Percentiles rank a stretch among this genome's conserved stretches.
Evolutionary conservation across 2,329 filamentous ascomycete genomes (phyloP).

Genomic region (Verticillium dahliae): DNA sequence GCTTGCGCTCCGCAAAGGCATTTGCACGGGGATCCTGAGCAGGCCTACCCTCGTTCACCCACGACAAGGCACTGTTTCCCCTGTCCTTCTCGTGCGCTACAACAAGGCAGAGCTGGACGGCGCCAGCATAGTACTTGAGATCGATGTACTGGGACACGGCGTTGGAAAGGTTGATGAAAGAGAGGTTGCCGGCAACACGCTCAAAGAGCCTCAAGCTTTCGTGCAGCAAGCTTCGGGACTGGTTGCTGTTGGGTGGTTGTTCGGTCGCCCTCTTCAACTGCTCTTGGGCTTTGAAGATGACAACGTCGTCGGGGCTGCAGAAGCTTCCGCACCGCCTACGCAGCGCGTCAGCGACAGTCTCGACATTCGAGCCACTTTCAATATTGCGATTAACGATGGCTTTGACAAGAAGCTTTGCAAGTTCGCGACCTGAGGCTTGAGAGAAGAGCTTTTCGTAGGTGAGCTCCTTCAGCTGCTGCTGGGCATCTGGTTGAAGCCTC

Average conservation of each 20-base stretch:
- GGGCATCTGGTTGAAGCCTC: constrained; percentile 63
- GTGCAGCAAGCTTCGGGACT: constrained; percentile 72
- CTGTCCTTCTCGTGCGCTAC: constrained; percentile 83
- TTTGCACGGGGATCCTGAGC: constrained; percentile 60
- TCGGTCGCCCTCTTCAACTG: constrained; percentile 84
- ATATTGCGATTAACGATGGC: constrained; percentile 98
- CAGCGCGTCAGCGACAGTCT: constrained; percentile 93
- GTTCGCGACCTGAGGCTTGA: constrained; percentile 68
- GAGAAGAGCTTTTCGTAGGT: constrained; percentile 89
- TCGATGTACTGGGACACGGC: constrained; percentile 74
- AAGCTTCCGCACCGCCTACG: constrained; percentile 91
- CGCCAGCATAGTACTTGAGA: constrained; percentile 87
- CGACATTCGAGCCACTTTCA: constrained; percentile 91
- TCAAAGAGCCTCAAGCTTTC: constrained; percentile 86
- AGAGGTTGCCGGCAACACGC: constrained; percentile 78
- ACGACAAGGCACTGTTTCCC: constrained; percentile 76
- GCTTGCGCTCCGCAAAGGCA: constrained; percentile 64
- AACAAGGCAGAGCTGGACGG: constrained; percentile 77
- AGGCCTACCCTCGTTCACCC: constrained; percentile 79
- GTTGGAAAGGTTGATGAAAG: constrained; percentile 69
- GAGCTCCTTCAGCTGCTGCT: constrained; percentile 64
- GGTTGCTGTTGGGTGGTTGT: constrained; percentile 65
- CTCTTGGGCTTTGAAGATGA: constrained; percentile 98
- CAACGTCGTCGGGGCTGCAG: constrained; percentile 93
- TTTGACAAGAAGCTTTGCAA: constrained; percentile 92